These are phyloP conservation scores for Arabis hirsuta DNA, from an alignment of 345 rosid genomes.

Conservation along the genomic window DNA sequence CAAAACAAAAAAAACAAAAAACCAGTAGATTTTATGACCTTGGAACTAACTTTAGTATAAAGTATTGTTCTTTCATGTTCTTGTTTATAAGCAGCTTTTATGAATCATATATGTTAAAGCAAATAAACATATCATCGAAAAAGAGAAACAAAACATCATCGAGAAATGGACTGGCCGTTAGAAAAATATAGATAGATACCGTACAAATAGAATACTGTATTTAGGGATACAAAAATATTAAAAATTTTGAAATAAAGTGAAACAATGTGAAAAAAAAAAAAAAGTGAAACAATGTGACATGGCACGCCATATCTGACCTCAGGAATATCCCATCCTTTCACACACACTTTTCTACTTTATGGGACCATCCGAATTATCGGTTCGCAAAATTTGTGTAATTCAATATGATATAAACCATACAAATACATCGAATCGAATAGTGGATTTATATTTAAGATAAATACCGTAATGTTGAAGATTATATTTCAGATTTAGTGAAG, in stretches of 20 bases:
- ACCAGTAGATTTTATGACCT: too few species aligned
- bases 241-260: conserved; percentile 28
- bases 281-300: conserved; percentile 31
- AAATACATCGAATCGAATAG: not conserved
- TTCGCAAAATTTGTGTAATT: not conserved
- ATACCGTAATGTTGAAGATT: not conserved
- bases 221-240: not conserved
- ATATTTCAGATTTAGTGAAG: not conserved
- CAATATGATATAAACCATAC: not conserved
- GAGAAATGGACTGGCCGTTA: not conserved
- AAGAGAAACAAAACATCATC: not conserved
- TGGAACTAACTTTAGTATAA: too few species aligned
- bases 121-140: not conserved
- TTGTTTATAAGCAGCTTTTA: not conserved
- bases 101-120: not conserved
- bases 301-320: conserved; percentile 43
- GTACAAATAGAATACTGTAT: not conserved
- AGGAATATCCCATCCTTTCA: conserved; percentile 18
- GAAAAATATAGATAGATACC: conserved; percentile 2
- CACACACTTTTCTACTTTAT: conserved; percentile 19
- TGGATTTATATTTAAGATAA: not conserved
- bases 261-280: conserved; percentile 24
- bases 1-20: too few species aligned
- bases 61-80: not conserved
- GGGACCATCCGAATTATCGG: not conserved